Conservation (phyloP, 2,329 filamentous ascomycete genomes). For the Ceratocystis diversiconidia region DNA sequence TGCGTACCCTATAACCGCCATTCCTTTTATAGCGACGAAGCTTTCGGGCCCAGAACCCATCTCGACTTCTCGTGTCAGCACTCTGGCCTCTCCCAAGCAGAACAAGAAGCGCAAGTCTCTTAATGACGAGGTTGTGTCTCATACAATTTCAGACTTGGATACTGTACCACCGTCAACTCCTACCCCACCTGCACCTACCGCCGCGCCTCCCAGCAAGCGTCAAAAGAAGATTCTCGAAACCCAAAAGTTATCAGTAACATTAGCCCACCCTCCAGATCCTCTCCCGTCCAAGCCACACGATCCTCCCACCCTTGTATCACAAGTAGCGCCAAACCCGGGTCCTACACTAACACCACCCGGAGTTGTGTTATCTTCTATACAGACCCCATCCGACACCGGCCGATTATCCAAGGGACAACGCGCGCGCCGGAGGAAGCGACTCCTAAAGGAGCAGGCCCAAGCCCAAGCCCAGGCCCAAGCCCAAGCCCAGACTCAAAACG, state of each 20-base stretch:
- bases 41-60: neutral
- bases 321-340: neutral
- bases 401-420: constrained; percentile 1
- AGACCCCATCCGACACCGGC: neutral
- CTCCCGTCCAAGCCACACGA: neutral
- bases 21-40: neutral
- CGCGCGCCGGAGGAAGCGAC: neutral
- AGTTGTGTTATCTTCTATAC: neutral
- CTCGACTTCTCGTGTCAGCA: neutral
- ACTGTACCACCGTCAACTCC: neutral
- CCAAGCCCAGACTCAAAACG: neutral
- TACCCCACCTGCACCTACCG: neutral
- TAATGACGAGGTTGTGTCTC: neutral
- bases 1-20: neutral
- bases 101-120: constrained; percentile 1
- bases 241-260: neutral
- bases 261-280: neutral
- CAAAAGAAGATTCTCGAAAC: constrained; percentile 5
- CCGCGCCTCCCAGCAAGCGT: constrained; percentile 7
- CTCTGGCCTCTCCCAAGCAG: neutral
- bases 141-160: neutral
- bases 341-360: neutral
- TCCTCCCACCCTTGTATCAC: too few species aligned
- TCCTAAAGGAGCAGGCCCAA: neutral
- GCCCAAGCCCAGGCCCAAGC: neutral